These are phyloP conservation scores for Scenedesmus sp. DNA, from an alignment of 163 green algal species.

Conservation along the genomic window DNA sequence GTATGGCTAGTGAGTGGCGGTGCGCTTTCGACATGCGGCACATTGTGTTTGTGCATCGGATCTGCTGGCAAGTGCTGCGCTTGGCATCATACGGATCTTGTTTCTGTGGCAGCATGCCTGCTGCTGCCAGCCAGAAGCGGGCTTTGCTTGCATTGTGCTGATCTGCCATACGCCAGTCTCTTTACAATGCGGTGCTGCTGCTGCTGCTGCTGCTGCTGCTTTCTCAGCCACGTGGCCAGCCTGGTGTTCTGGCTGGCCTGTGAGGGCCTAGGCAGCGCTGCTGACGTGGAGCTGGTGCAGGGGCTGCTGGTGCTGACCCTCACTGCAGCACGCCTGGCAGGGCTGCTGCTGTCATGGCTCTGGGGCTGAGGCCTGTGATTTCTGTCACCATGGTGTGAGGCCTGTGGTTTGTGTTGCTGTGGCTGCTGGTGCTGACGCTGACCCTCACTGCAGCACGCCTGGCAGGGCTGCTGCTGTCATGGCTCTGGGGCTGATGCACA, in stretches of 20 bases:
- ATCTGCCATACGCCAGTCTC: no score
- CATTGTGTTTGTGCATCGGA: no score
- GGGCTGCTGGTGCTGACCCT: not conserved
- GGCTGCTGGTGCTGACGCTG: not conserved
- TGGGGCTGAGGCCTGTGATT: not conserved
- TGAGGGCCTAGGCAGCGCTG: not conserved
- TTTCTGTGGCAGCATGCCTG: not conserved
- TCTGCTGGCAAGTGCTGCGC: not conserved
- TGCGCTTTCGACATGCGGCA: no score
- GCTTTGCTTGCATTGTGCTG: not conserved
- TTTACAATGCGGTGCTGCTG: not conserved
- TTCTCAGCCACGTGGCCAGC: not conserved
- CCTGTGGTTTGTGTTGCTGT: no score
- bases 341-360: not conserved
- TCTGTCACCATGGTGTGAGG: not conserved
- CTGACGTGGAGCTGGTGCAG: slow-evolving; percentile 10
- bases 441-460: not conserved
- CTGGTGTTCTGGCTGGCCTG: slow-evolving; percentile 2
- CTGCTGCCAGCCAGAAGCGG: no score
- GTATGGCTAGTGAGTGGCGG: no score
- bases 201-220: not conserved
- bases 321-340: not conserved
- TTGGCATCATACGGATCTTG: not conserved
- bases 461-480: not conserved
- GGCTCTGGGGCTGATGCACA: no score